Conservation (phyloP, 345 rosid genomes). For the Toxicodendron radicans region DNA sequence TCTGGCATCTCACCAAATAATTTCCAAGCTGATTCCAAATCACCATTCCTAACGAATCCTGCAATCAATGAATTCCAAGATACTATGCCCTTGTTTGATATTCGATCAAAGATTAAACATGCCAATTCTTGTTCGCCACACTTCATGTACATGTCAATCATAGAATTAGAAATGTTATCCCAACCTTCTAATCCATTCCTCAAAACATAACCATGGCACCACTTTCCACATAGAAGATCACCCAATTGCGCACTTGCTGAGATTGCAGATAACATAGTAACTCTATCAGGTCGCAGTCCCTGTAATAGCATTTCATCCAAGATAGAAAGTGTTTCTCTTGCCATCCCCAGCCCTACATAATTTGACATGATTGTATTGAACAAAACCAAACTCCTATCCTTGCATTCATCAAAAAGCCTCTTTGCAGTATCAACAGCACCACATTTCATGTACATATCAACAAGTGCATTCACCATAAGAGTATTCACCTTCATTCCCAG, state of each 20-base stretch:
- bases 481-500: slow-evolving; percentile 42
- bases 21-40: slow-evolving; percentile 51
- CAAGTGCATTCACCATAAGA: slow-evolving; percentile 57
- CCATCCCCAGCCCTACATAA: slow-evolving; percentile 48
- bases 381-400: slow-evolving; percentile 46
- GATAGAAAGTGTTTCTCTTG: slow-evolving; percentile 46
- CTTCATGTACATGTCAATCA: slow-evolving; percentile 72
- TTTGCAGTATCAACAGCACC: slow-evolving; percentile 46
- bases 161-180: slow-evolving; percentile 51
- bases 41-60: slow-evolving; percentile 48
- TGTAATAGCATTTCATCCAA: slow-evolving; percentile 47
- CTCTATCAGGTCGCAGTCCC: slow-evolving; percentile 52
- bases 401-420: slow-evolving; percentile 46
- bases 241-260: slow-evolving; percentile 53
- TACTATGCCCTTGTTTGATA: slow-evolving; percentile 54
- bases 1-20: slow-evolving; percentile 58
- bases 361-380: slow-evolving; percentile 59
- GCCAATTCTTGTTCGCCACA: slow-evolving; percentile 49
- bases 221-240: slow-evolving; percentile 39
- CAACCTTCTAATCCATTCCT: slow-evolving; percentile 54
- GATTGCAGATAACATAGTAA: slow-evolving; percentile 52
- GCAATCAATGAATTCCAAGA: slow-evolving; percentile 62
- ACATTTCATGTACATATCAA: slow-evolving; percentile 76
- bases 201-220: slow-evolving; percentile 56
- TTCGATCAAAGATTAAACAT: slow-evolving; percentile 38